These are phyloP conservation scores for Neostapfia colusana DNA, from an alignment of 176 grass and related monocot genomes.

Conservation along the genomic window DNA sequence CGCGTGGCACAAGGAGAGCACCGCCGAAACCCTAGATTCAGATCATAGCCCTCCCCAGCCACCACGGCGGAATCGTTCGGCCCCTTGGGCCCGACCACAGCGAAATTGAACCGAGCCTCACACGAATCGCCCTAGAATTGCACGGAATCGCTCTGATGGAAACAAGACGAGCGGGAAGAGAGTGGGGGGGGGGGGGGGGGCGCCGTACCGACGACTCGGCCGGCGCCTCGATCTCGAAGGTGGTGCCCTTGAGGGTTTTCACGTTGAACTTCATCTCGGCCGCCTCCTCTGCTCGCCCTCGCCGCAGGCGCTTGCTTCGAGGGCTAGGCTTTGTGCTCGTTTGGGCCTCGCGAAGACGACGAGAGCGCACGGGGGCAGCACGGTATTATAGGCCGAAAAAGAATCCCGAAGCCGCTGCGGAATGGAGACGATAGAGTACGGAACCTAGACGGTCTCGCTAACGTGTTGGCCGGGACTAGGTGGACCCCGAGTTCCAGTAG, in stretches of 20 bases:
- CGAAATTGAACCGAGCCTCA: neutral
- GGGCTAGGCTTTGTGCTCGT: conserved; percentile 31
- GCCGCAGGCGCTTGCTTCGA: conserved; percentile 30
- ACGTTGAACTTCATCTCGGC: conserved; percentile 81
- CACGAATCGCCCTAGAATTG: neutral
- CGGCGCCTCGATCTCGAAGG: conserved; percentile 81
- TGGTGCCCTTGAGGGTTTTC: conserved; percentile 87
- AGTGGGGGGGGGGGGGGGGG: neutral
- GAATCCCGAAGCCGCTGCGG: neutral
- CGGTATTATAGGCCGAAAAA: conserved; percentile 30
- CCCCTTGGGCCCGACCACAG: too few species aligned
- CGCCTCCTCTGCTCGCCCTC: neutral
- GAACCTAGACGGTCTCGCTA: accelerated
- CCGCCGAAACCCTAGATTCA: conserved; percentile 56
- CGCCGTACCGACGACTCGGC: conserved; percentile 59
- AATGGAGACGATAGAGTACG: neutral
- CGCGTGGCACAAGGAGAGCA: neutral
- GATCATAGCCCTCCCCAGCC: neutral
- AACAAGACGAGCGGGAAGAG: neutral
- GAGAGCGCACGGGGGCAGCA: conserved; percentile 24
- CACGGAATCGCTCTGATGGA: conserved; percentile 16
- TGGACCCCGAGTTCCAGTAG: neutral
- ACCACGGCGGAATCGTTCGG: neutral
- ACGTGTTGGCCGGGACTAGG: accelerated
- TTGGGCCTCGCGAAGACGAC: conserved; percentile 37